Conservation (phyloP, 108 stramenopile genomes). For the Skeletonema grethae region DNA sequence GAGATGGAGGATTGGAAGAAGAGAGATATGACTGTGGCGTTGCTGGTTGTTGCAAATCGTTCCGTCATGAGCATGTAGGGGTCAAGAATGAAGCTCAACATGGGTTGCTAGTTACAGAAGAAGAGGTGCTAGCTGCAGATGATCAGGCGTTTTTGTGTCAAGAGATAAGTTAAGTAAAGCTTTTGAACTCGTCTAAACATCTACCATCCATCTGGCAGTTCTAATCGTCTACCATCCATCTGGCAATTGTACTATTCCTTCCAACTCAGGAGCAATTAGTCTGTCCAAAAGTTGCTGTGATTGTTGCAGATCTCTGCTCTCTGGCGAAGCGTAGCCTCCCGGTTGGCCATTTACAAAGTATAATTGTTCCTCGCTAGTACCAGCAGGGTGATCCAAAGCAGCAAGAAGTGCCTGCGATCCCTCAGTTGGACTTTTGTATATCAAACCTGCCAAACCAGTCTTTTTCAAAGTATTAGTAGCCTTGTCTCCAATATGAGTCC, state of each 20-base stretch:
- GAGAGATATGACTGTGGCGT: constrained; percentile 76
- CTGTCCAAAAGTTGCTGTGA: constrained; percentile 24
- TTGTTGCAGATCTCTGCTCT: constrained; percentile 23
- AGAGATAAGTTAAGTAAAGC: not conserved
- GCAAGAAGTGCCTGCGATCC: constrained; percentile 34
- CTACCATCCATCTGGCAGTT: constrained; percentile 24
- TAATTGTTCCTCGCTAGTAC: constrained; percentile 12
- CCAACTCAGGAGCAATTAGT: constrained; percentile 26
- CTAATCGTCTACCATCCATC: constrained; percentile 17
- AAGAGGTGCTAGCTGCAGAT: constrained; percentile 11
- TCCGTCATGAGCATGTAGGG: constrained; percentile 83
- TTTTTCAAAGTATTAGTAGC: constrained; percentile 17
- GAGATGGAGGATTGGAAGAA: constrained; percentile 26
- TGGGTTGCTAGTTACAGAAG: constrained; percentile 71
- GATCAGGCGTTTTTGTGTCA: constrained; percentile 6
- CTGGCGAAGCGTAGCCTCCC: constrained; percentile 32
- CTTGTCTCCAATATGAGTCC: constrained; percentile 34
- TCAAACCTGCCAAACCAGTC: constrained; percentile 37
- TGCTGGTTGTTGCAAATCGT: constrained; percentile 66
- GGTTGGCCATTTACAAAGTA: constrained; percentile 45
- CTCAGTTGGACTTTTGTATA: constrained; percentile 48
- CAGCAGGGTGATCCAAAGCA: constrained; percentile 19
- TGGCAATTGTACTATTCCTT: constrained; percentile 16
- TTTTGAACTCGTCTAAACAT: not conserved
- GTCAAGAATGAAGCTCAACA: constrained; percentile 64